Conservation (phyloP, 129 eudicot genomes). For the Arctium lappa region DNA sequence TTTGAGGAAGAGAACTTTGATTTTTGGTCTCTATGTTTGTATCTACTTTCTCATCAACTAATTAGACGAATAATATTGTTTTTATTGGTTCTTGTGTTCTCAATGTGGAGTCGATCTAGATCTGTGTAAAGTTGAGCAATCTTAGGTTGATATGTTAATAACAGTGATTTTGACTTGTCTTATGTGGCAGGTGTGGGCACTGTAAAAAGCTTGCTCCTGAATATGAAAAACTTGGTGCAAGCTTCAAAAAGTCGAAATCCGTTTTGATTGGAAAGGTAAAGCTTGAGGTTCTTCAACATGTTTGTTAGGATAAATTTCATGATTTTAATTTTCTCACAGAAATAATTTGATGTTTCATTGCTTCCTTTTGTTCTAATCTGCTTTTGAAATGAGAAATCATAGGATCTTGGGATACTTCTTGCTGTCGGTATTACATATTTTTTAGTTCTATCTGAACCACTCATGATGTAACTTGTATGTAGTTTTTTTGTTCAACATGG, state of each 20-base stretch:
- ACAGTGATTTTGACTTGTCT: slow-evolving; percentile 4
- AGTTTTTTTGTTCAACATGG: not conserved
- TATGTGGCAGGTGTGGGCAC: slow-evolving; percentile 87
- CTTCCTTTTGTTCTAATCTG: not conserved
- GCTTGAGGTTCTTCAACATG: not conserved
- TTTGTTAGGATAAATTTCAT: not conserved
- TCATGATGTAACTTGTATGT: not conserved
- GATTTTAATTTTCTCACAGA: not conserved
- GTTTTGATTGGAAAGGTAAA: slow-evolving; percentile 88
- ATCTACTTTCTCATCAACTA: not conserved
- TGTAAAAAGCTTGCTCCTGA: slow-evolving; percentile 99
- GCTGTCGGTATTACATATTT: not conserved
- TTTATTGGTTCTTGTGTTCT: not conserved
- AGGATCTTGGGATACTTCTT: slow-evolving; percentile 3
- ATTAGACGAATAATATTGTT: not conserved
- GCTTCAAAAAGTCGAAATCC: slow-evolving; percentile 88
- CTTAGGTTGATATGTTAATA: slow-evolving; percentile 1
- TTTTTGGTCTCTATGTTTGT: not conserved
- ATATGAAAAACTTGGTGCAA: slow-evolving; percentile 85
- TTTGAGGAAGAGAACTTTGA: not conserved
- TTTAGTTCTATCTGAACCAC: not conserved
- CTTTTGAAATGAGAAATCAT: slow-evolving; percentile 2
- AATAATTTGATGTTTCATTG: not conserved
- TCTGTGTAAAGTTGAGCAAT: slow-evolving; percentile 4
- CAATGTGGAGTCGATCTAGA: slow-evolving; percentile 16